Conservation (phyloP, 2,329 filamentous ascomycete species). For the Tolypocladium ophioglossoides region DNA sequence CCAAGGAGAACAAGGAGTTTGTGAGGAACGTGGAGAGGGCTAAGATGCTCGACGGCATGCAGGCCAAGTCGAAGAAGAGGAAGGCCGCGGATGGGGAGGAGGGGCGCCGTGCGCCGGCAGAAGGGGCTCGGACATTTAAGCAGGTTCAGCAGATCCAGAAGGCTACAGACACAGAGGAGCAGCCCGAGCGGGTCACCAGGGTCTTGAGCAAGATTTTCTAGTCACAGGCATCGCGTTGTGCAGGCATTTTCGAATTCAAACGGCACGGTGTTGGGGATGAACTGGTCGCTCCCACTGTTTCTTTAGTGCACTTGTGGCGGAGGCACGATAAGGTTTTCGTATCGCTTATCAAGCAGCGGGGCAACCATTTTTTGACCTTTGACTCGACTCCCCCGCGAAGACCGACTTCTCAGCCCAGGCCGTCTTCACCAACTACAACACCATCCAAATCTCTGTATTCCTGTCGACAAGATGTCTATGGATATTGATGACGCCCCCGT, state of each 20-base stretch:
- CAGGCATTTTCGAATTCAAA: neutral
- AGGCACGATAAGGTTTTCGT: constrained; percentile 15
- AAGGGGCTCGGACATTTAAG: constrained; percentile 43
- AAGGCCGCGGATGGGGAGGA: constrained; percentile 16
- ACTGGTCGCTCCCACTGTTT: neutral
- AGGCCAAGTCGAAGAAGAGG: constrained; percentile 40
- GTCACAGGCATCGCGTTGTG: neutral
- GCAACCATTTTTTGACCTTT: constrained; percentile 20
- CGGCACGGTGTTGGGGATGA: constrained; percentile 1
- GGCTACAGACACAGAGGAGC: constrained; percentile 29
- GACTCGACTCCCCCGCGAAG: neutral
- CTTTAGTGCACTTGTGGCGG: neutral
- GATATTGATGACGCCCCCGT: constrained; percentile 32
- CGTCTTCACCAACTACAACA: constrained; percentile 8
- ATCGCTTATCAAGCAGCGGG: constrained; percentile 27
- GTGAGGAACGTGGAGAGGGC: constrained; percentile 68
- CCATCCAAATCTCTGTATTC: constrained; percentile 4
- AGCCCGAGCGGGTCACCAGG: constrained; percentile 46
- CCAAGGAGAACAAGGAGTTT: constrained; percentile 73
- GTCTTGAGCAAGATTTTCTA: constrained; percentile 57
- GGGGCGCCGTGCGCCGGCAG: constrained; percentile 8
- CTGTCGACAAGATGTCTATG: constrained; percentile 26
- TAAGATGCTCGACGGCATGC: constrained; percentile 70
- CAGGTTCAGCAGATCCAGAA: constrained; percentile 52
- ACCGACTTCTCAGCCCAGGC: constrained; percentile 10